Evolutionary conservation across 2,329 filamentous ascomycete species (phyloP), one percentile per base, ranked within the genome.

Genomic region (Alternaria consortialis): DNA sequence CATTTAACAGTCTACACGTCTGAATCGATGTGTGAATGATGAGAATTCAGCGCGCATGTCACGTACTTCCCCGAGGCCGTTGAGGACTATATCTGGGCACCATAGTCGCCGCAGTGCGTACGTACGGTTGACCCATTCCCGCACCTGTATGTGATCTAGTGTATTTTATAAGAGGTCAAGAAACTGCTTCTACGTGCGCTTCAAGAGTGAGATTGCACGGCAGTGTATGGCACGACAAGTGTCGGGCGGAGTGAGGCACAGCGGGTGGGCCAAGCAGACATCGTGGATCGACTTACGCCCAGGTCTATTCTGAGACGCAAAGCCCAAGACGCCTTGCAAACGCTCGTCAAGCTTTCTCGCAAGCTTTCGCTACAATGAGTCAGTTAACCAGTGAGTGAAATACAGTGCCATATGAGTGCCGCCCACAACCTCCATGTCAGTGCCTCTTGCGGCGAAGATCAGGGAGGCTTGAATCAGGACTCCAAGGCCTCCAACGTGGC

Each of bases 401-500:
- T 37, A 37, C 46, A 36, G 20, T 15, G 46, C 46, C 32, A 13
- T 23, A n/a, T 27, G 13, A 23, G 20, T 25, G 46, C 20, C 46
- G 34, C 43, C 5, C 27, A 27, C 9, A 32, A 12, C 17, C 27
- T 34, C 17, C 29, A 12, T 43, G 25, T 39, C 40, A 36, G 13
- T 25, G 44, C 42, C 23, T 47, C 40, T 58, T 23, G 29, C 50
- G 40, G 50, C 20, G 53, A 31, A 47, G 40, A 20, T 52, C 50
- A 23, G 47, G 20, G 50, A 58, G 32, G 34, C 40, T 46, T n/a
- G 42, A 32, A 50, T 53, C 52, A 58, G 56, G 56, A 52, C 56
- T 54, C 48, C 50, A 58, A 58, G 56, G 56, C 56, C 42, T 59
- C 51, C 52, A 55, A 47, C 34, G 43, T 48, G 56, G 51, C 51